Percentiles rank a stretch among this genome's conserved stretches.
phyloP scores from a whole-genome alignment of 176 grass and related monocot species.

The Lolium perenne region DNA sequence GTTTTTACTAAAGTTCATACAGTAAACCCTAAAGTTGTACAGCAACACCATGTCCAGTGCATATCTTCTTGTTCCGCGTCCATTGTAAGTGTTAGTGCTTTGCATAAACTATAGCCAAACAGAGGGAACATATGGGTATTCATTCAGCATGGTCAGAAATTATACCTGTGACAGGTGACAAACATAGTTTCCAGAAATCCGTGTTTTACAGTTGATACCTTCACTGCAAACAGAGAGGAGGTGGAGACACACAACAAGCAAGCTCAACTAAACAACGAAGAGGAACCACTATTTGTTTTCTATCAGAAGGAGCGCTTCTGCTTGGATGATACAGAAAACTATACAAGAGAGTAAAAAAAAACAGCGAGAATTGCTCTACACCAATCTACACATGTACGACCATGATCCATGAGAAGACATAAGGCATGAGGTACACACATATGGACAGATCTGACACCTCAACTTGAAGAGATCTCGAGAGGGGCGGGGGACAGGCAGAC shows the following conservation, averaged over 20 bases:
- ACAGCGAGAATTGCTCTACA: slow-evolving; percentile 22
- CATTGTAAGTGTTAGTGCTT: not conserved
- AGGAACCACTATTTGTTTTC: not conserved
- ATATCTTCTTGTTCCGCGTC: not conserved
- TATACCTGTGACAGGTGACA: not conserved
- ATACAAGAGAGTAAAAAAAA: slow-evolving; percentile 39
- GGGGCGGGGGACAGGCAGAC: not conserved
- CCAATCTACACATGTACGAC: slow-evolving; percentile 14
- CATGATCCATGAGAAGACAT: slow-evolving; percentile 1
- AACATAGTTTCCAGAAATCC: slow-evolving; percentile 9
- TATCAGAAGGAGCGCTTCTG: not conserved
- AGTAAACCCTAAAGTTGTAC: not conserved
- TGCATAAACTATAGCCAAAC: not conserved
- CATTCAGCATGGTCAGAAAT: not conserved
- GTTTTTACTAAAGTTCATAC: not conserved
- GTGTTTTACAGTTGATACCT: slow-evolving; percentile 21
- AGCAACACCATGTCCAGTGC: not conserved
- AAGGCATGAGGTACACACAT: slow-evolving; percentile 1
- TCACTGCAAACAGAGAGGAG: not conserved
- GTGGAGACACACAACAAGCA: not conserved
- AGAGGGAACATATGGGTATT: not conserved
- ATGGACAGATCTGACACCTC: slow-evolving; percentile 50
- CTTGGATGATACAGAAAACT: slow-evolving; percentile 11
- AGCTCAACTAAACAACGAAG: not conserved
- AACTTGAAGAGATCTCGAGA: slow-evolving; percentile 37